Conservation (phyloP, 108 stramenopile genomes). For the Cyclotella choctawhatcheeana region DNA sequence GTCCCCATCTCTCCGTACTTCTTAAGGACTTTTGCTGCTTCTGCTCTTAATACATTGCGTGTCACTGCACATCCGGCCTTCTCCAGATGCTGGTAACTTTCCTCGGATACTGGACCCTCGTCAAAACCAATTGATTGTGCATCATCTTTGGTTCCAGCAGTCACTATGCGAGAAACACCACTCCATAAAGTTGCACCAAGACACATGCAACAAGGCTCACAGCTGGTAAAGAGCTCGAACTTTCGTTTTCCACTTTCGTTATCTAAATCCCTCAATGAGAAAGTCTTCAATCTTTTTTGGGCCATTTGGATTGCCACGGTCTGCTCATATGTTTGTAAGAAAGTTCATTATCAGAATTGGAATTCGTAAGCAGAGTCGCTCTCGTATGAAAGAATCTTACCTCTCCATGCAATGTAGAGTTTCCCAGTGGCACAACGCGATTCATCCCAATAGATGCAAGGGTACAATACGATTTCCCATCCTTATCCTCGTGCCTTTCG, state of each 20-base stretch:
- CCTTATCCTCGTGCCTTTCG: conserved; percentile 56
- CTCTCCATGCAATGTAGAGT: conserved; percentile 84
- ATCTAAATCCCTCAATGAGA: conserved; percentile 52
- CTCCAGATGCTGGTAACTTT: conserved; percentile 75
- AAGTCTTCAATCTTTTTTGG: conserved; percentile 60
- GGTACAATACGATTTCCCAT: conserved; percentile 25
- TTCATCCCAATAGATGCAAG: conserved; percentile 78
- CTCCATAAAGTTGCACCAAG: conserved; percentile 87
- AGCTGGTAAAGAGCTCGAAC: conserved; percentile 82
- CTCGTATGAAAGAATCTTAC: no score
- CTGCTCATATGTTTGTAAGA: no score
- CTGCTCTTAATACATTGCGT: conserved; percentile 64
- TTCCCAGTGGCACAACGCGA: conserved; percentile 79
- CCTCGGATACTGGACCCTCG: conserved; percentile 87
- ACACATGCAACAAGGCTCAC: conserved; percentile 89
- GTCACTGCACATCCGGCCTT: conserved; percentile 64
- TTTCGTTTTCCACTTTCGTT: conserved; percentile 30
- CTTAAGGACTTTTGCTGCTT: conserved; percentile 69
- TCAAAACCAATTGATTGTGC: conserved; percentile 88
- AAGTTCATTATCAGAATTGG: no score
- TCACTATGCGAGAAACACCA: conserved; percentile 80
- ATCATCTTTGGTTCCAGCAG: conserved; percentile 82
- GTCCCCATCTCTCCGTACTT: conserved; percentile 52
- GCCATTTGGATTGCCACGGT: conserved; percentile 89
- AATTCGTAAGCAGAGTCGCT: no score